Evolutionary conservation across 495 filamentous ascomycete species (phyloP).

Genomic region (Schizothecium vesticola): DNA sequence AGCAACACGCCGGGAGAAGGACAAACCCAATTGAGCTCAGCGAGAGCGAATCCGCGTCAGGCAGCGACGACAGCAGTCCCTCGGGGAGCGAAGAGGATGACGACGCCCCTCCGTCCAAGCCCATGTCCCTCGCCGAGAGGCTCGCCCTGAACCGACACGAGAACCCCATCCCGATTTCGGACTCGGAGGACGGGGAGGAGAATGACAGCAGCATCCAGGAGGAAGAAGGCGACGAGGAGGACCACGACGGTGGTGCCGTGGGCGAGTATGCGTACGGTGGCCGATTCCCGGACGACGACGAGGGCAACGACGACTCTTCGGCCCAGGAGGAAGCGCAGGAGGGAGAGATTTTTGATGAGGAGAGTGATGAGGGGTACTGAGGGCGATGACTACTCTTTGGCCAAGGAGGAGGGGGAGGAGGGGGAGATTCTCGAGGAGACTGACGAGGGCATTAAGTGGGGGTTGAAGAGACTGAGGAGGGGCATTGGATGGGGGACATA

Average conservation of each 20-base stretch:
- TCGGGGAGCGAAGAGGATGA: neutral
- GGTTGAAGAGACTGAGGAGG: too few relatives aligned
- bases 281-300: neutral
- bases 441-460: too few relatives aligned
- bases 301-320: neutral
- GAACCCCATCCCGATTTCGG: conserved; percentile 3
- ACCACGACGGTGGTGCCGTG: neutral
- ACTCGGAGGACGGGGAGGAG: neutral
- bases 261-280: neutral
- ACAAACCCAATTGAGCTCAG: neutral
- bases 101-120: neutral
- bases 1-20: neutral
- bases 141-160: conserved; percentile 1
- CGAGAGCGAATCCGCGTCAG: neutral
- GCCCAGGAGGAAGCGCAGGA: neutral
- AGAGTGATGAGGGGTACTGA: neutral
- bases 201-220: neutral
- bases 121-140: conserved; percentile 4
- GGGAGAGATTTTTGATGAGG: neutral
- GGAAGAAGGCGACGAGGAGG: neutral
- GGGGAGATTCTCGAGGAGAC: too few relatives aligned
- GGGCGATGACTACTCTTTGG: neutral
- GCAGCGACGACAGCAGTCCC: neutral
- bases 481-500: too few relatives aligned
- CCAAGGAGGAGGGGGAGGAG: neutral